Evolutionary conservation across 129 eudicot genomes (phyloP).

Genomic region (Flaveria brownii): DNA sequence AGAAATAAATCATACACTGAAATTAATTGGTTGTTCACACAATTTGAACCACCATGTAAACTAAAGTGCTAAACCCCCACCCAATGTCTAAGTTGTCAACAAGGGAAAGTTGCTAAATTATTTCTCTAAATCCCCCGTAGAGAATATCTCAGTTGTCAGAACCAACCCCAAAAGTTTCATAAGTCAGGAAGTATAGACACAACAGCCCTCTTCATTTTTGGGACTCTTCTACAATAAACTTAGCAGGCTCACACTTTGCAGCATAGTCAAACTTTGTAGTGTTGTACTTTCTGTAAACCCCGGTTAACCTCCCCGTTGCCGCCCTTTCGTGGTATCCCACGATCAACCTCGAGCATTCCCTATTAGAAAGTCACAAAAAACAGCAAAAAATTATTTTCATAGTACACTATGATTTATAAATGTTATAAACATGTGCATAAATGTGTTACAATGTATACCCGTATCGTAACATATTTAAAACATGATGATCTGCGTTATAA

Average conservation of each 20-base stretch:
- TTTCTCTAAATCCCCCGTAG: conserved; percentile 25
- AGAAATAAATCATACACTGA: conserved; percentile 9
- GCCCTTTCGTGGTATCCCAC: conserved; percentile 74
- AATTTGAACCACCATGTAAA: conserved; percentile 37
- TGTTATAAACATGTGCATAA: too few relatives aligned
- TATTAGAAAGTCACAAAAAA: conserved; percentile 25
- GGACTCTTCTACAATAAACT: conserved; percentile 43
- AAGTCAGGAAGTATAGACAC: conserved; percentile 18
- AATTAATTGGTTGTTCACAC: conserved; percentile 31
- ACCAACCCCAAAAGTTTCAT: conserved; percentile 23
- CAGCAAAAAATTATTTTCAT: background rate
- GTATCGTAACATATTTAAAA: background rate
- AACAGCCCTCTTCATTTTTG: conserved; percentile 17
- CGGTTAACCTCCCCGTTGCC: conserved; percentile 67
- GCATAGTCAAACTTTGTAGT: conserved; percentile 72
- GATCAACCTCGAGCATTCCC: conserved; percentile 81
- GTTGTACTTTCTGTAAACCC: conserved; percentile 78
- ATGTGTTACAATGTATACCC: background rate
- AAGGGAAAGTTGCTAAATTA: conserved; percentile 34
- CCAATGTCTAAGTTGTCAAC: background rate
- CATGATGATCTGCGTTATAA: too few relatives aligned
- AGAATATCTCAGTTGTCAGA: conserved; percentile 34
- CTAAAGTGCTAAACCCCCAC: conserved; percentile 1
- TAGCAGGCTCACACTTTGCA: conserved; percentile 75
- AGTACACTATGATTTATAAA: background rate